These are phyloP conservation scores for Podospora fimiseda DNA, from an alignment of 495 filamentous ascomycete species.

Conservation along the genomic window DNA sequence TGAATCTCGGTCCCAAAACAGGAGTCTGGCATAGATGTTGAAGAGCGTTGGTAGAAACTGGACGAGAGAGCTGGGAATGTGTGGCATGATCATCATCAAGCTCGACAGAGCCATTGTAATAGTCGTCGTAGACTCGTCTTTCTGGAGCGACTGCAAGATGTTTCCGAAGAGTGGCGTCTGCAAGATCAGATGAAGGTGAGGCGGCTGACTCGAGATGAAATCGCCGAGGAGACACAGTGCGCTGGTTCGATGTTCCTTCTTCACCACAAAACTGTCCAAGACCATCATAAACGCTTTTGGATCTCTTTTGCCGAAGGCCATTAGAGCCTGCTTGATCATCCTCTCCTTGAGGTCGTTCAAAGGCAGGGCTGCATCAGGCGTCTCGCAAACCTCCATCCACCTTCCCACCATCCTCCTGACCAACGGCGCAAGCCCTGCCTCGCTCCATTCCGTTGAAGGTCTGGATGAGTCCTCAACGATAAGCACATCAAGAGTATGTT, in stretches of 20 bases:
- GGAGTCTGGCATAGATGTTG: conserved; percentile 64
- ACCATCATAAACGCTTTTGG: conserved; percentile 61
- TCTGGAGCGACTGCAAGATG: conserved; percentile 61
- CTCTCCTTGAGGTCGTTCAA: conserved; percentile 48
- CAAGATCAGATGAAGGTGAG: conserved; percentile 62
- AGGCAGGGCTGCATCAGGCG: conserved; percentile 34
- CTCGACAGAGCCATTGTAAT: conserved; percentile 60
- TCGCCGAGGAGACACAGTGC: conserved; percentile 54
- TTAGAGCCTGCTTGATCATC: conserved; percentile 46
- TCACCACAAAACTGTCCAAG: conserved; percentile 54
- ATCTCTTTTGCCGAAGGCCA: conserved; percentile 57
- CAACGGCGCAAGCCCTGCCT: conserved; percentile 38
- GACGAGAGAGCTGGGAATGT: conserved; percentile 60
- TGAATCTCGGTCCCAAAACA: conserved; percentile 63
- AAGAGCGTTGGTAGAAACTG: conserved; percentile 60
- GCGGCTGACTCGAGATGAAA: conserved; percentile 61
- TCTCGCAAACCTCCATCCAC: conserved; percentile 53
- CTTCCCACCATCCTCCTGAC: conserved; percentile 49
- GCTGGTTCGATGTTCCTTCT: conserved; percentile 51
- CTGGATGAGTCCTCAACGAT: conserved; percentile 54
- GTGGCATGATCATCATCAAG: conserved; percentile 69
- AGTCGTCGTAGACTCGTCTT: conserved; percentile 63
- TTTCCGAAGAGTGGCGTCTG: conserved; percentile 60
- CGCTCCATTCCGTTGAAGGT: conserved; percentile 33
- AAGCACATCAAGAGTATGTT: conserved; percentile 47